Percentiles rank a stretch among this genome's conserved stretches.
phyloP scores from a whole-genome alignment of 352 stramenopile species.

The Phytophthora hibernalis region DNA sequence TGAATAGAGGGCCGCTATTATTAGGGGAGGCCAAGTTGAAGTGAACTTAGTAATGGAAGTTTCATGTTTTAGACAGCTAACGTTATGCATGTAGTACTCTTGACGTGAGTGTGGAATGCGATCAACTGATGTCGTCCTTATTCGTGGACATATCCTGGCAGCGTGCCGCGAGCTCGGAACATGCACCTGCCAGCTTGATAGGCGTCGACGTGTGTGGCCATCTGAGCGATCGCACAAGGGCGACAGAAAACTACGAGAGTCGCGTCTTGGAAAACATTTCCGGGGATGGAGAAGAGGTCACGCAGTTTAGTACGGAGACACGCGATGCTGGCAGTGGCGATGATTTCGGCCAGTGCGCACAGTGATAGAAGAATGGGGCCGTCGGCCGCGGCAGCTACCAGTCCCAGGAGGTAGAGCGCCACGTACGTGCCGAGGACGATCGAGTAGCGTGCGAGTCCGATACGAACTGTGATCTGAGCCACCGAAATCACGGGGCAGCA shows the following conservation, averaged over 20 bases:
- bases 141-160: conserved; percentile 42
- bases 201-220: conserved; percentile 56
- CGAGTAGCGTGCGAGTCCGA: conserved; percentile 18
- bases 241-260: conserved; percentile 45
- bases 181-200: conserved; percentile 46
- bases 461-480: conserved; percentile 2
- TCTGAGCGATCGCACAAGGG: conserved; percentile 58
- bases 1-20: neutral
- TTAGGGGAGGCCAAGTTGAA: too few species aligned
- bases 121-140: neutral
- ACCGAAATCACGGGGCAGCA: neutral
- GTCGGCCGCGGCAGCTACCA: conserved; percentile 14
- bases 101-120: too few species aligned
- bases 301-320: conserved; percentile 54
- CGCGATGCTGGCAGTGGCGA: conserved; percentile 16
- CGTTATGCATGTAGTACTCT: too few species aligned
- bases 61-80: too few species aligned
- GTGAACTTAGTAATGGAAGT: too few species aligned
- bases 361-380: conserved; percentile 9
- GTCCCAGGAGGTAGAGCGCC: conserved; percentile 24
- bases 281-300: conserved; percentile 55
- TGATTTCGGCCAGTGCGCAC: conserved; percentile 17
- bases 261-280: conserved; percentile 41
- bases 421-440: conserved; percentile 25
- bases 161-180: conserved; percentile 42